Evolutionary conservation across 2,329 filamentous ascomycete genomes (phyloP), one percentile per base, ranked within the genome.

Genomic region (Colletotrichum echinochloae): DNA sequence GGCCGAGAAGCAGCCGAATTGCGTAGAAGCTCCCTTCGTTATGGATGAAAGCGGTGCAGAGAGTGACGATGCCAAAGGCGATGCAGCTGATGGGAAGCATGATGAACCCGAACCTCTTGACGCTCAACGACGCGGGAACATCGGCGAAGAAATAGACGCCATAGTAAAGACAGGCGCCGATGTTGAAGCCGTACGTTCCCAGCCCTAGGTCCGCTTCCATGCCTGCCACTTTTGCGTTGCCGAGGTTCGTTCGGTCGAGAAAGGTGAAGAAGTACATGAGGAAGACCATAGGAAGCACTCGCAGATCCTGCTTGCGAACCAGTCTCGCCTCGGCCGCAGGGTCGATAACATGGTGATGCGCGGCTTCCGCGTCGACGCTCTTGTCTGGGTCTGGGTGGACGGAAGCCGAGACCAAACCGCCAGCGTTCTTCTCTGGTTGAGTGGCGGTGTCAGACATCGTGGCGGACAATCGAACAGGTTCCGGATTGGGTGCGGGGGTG

Each of bases 11-110:
- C 65, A 91, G 91, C 0, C 90, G 85, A 0, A 92, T 88, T 8
- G 83, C 89, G 30, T 81, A 87, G 5, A 81, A 77, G 3, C 78
- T 72, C 2, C 82, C 78, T 28, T 86, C 83, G 59, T 84, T 82
- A 14, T 86, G 75, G 0, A 91, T 88, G 71, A 91, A 91, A 0
- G 86, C 90, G 0, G 88, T 91, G 33, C 84, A 85, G 33, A 91
- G 81, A 0, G 89, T 90, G 60, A 81, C 83, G 35, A 89, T 81
- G 2, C 89, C 89, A 70, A 91, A 92, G 2, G 82, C 83, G 0
- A 91, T 66, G 75, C 75, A 77, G 59, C 75, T 77, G 35, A 75
- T 4, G 1, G 75, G 75, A 35, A 77, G 26, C 30, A 76, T 72
- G 26, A 73, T 59, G 70, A 69, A 69, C 0, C 73, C 73, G 9